Base-by-base conservation (phyloP, 2,329 filamentous ascomycete species). In the Hirsutella thompsonii region DNA sequence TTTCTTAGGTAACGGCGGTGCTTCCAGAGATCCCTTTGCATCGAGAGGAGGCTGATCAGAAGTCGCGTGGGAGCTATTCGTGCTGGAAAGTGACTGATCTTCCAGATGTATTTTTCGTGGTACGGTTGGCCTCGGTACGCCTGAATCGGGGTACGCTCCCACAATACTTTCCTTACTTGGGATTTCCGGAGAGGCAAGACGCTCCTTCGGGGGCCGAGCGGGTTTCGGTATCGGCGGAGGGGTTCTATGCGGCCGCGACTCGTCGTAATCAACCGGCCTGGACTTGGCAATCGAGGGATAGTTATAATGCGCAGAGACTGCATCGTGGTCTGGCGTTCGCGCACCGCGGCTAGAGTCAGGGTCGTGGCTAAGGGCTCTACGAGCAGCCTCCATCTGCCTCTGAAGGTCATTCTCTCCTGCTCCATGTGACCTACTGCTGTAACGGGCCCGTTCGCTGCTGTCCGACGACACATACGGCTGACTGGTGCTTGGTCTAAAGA, bases 241-340 rank as follows among this genome's bases (percentile, higher is more conserved):
- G 30, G 29, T 40, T 40, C 36, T 42, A 11, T 49, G 49, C 20
- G 51, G 23, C 10, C 19, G 26, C 9, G 42, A 16, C 3, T 40
- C 50, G 13, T 66, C 60, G 43, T 70, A 74, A 5, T 61, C 57
- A 2, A 76, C 52, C 0, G 72, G 67, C 20, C 63, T 55, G 2
- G 74, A 67, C 49, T 64, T 74, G 5, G 64, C 59, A 29, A 81
- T 72, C 1, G 70, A 68, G 0, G 77, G 77, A 48, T 81, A 81
- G 32, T 62, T 60, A 52, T 77, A 79, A 11, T 53, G 55, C 20
- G 46, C 54, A 28, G 47, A 47, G 8, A 45, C 52, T 53, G 51
- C 39, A 41, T 49, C 41, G 50, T 57, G 49, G 28, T 46, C 51
- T 23, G 44, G 38, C 40, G 48, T 39, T 40, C 41, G 42, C 36